phyloP scores from a whole-genome alignment of 1,284 basidiomycete genomes.

The Boletus sp. region DNA sequence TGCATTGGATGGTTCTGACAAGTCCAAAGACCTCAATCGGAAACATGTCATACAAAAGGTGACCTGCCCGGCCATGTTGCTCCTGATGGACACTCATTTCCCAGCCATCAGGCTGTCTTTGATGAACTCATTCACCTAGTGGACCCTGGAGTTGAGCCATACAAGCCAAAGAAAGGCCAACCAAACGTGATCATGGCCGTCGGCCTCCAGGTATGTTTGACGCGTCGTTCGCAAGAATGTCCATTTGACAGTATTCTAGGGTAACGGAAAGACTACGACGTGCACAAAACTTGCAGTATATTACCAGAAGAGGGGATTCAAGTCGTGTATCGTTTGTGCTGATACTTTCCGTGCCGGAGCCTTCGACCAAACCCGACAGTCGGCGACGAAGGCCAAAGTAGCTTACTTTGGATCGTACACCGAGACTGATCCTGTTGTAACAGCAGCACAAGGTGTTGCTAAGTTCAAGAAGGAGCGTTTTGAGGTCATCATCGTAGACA shows the following conservation, averaged over 20 bases:
- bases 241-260: slow-evolving; percentile 45
- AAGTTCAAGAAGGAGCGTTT: slow-evolving; percentile 99
- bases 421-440: slow-evolving; percentile 95
- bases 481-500: slow-evolving; percentile 99
- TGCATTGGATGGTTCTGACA: slow-evolving; percentile 67
- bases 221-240: slow-evolving; percentile 5
- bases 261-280: slow-evolving; percentile 97
- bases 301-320: slow-evolving; percentile 96
- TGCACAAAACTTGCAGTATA: slow-evolving; percentile 97
- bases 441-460: slow-evolving; percentile 89
- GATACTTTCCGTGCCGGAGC: slow-evolving; percentile 99
- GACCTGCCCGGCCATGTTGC: neutral
- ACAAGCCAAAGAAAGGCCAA: slow-evolving; percentile 95
- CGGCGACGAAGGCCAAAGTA: slow-evolving; percentile 96
- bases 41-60: slow-evolving; percentile 91
- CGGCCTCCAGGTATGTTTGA: slow-evolving; percentile 73
- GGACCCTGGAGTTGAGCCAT: slow-evolving; percentile 91
- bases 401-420: slow-evolving; percentile 99
- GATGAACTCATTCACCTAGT: slow-evolving; percentile 95
- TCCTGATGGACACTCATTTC: slow-evolving; percentile 8
- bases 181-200: slow-evolving; percentile 97
- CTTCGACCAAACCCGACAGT: slow-evolving; percentile 96
- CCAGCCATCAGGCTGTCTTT: slow-evolving; percentile 76
- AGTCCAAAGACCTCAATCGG: slow-evolving; percentile 76
- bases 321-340: slow-evolving; percentile 97